These are phyloP conservation scores for Gremmenia infestans DNA, from an alignment of 2,329 filamentous ascomycete genomes.

Conservation along the genomic window DNA sequence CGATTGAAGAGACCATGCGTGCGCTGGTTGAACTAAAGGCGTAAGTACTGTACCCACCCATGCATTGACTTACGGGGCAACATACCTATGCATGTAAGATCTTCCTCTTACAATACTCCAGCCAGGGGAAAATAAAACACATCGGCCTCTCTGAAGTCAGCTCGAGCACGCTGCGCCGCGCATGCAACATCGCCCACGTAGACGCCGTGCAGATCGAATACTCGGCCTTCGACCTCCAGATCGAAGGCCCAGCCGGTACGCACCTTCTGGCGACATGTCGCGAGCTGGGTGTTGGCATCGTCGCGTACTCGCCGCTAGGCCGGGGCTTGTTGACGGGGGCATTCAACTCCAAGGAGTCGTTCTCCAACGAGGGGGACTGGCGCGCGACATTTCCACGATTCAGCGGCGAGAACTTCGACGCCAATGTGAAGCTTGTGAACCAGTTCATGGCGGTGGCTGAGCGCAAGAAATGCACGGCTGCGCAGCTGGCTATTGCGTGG, in stretches of 20 bases:
- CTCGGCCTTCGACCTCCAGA: conserved; percentile 49
- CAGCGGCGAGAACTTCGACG: conserved; percentile 44
- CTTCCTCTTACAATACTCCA: conserved; percentile 9
- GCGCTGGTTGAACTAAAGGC: conserved; percentile 38
- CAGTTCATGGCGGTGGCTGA: conserved; percentile 41
- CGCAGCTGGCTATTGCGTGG: conserved; percentile 49
- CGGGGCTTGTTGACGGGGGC: conserved; percentile 39
- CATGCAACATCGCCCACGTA: conserved; percentile 45
- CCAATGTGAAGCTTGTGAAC: conserved; percentile 45
- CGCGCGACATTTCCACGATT: conserved; percentile 45
- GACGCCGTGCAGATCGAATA: conserved; percentile 51
- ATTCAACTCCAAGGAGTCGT: conserved; percentile 41
- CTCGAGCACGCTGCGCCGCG: conserved; percentile 46
- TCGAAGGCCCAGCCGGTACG: conserved; percentile 45
- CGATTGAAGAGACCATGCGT: conserved; percentile 40
- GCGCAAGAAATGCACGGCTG: conserved; percentile 44
- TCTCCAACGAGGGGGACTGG: conserved; percentile 40
- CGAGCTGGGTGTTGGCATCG: conserved; percentile 53
- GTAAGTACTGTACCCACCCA: conserved; percentile 2
- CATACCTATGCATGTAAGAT: neutral
- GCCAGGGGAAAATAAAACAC: conserved; percentile 52
- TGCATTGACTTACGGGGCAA: too few relatives aligned
- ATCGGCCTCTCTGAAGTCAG: conserved; percentile 51
- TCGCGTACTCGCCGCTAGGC: conserved; percentile 56
- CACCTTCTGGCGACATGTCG: conserved; percentile 48